Evolutionary conservation across 495 filamentous ascomycete species (phyloP).

Genomic region (Aspergillus cavernicola): DNA sequence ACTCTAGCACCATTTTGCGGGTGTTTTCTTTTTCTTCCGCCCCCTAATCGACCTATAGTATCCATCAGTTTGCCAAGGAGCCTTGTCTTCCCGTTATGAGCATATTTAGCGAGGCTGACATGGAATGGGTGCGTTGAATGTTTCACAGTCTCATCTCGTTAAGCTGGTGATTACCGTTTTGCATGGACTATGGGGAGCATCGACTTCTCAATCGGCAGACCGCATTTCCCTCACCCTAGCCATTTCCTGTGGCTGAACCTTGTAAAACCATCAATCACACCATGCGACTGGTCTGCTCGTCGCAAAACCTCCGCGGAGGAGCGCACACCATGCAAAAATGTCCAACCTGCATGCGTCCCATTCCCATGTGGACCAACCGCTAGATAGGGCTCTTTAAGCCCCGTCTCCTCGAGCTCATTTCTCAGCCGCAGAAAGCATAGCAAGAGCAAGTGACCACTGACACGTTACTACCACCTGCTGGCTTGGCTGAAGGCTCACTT

Average conservation of each 20-base stretch:
- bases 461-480: background rate
- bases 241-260: conserved; percentile 8
- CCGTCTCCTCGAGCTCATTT: conserved; percentile 5
- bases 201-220: conserved; percentile 3
- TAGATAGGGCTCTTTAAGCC: background rate
- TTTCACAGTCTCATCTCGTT: conserved; percentile 1
- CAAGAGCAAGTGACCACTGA: conserved; percentile 4
- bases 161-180: background rate
- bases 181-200: background rate
- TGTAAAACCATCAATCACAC: background rate
- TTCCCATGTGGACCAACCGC: conserved; percentile 5
- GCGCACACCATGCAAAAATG: background rate
- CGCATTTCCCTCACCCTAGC: background rate
- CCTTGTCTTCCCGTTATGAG: conserved; percentile 14
- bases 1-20: background rate
- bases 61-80: conserved; percentile 2
- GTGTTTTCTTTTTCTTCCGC: background rate
- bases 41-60: conserved; percentile 7
- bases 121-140: background rate
- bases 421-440: conserved; percentile 10
- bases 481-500: background rate
- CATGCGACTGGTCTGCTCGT: background rate
- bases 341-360: conserved; percentile 11
- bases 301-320: background rate
- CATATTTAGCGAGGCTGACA: conserved; percentile 15